phyloP scores from a whole-genome alignment of 2,329 filamentous ascomycete genomes.

The Rutstroemia sp. region DNA sequence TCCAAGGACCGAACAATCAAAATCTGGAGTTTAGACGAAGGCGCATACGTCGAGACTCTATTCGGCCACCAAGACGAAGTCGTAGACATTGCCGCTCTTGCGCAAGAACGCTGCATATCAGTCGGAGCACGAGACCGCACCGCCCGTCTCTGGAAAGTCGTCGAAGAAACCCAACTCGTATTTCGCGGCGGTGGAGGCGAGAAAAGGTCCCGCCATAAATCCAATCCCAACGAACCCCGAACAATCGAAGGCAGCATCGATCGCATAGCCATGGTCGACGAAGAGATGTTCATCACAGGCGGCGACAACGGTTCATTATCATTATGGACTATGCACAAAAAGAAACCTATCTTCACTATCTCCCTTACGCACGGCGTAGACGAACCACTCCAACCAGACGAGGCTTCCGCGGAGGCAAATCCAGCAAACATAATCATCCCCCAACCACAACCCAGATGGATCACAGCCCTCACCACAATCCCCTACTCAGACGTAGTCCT shows the following conservation, averaged over 20 bases:
- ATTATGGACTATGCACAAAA: slow-evolving; percentile 86
- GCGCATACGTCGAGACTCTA: slow-evolving; percentile 90
- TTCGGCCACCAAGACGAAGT: slow-evolving; percentile 95
- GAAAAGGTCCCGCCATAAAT: slow-evolving; percentile 37
- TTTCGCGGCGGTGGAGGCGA: slow-evolving; percentile 75
- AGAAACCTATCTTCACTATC: slow-evolving; percentile 82
- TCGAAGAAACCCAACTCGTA: slow-evolving; percentile 90
- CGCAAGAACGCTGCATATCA: slow-evolving; percentile 81
- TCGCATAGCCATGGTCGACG: slow-evolving; percentile 82
- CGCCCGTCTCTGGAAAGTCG: slow-evolving; percentile 89
- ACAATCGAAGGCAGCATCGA: slow-evolving; percentile 77
- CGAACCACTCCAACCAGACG: slow-evolving; percentile 55
- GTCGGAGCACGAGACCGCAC: slow-evolving; percentile 89
- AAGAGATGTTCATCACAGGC: slow-evolving; percentile 83
- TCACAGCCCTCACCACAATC: slow-evolving; percentile 79
- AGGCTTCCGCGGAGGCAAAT: slow-evolving; percentile 65
- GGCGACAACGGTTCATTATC: slow-evolving; percentile 83
- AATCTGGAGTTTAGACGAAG: slow-evolving; percentile 85
- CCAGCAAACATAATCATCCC: slow-evolving; percentile 54
- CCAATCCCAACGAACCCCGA: slow-evolving; percentile 33
- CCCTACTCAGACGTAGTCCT: slow-evolving; percentile 88
- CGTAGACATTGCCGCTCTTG: slow-evolving; percentile 73
- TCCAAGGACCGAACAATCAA: slow-evolving; percentile 92
- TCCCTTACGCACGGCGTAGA: slow-evolving; percentile 82
- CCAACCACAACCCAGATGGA: slow-evolving; percentile 69